Conservation (phyloP, 2,329 filamentous ascomycete genomes). For the Fusarium siculi region DNA sequence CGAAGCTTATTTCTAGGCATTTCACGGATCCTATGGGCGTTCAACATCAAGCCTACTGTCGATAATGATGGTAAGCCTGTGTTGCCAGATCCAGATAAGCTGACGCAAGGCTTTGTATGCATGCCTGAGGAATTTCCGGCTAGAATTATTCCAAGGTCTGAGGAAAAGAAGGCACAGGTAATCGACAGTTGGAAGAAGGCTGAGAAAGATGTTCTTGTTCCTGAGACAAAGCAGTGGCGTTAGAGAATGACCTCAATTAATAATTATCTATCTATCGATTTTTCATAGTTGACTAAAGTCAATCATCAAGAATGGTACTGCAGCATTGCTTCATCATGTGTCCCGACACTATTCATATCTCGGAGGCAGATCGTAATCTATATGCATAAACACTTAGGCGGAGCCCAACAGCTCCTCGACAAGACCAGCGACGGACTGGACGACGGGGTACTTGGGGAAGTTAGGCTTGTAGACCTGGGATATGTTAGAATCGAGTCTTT, state of each 20-base stretch:
- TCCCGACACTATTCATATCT: constrained; percentile 10
- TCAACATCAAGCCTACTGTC: neutral
- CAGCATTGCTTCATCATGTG: constrained; percentile 3
- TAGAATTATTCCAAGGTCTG: neutral
- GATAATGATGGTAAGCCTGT: neutral
- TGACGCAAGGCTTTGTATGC: constrained; percentile 14
- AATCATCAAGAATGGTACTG: neutral
- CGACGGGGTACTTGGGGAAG: constrained; percentile 24
- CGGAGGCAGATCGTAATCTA: constrained; percentile 11
- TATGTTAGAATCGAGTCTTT: neutral
- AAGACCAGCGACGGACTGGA: constrained; percentile 7
- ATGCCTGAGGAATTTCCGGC: constrained; percentile 9
- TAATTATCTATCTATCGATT: neutral
- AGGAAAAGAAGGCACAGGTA: neutral
- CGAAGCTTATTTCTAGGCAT: constrained; percentile 26
- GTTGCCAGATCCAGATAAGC: neutral
- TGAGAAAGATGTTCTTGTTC: neutral
- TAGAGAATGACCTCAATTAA: constrained; percentile 1
- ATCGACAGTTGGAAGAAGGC: neutral
- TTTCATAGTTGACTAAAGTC: neutral
- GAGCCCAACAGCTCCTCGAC: constrained; percentile 3
- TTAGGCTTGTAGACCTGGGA: constrained; percentile 17
- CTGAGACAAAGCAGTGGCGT: constrained; percentile 5
- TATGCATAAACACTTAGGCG: neutral
- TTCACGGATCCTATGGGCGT: constrained; percentile 21